Conservation (phyloP, 805 yeast species). For the Candida wancherniae region DNA sequence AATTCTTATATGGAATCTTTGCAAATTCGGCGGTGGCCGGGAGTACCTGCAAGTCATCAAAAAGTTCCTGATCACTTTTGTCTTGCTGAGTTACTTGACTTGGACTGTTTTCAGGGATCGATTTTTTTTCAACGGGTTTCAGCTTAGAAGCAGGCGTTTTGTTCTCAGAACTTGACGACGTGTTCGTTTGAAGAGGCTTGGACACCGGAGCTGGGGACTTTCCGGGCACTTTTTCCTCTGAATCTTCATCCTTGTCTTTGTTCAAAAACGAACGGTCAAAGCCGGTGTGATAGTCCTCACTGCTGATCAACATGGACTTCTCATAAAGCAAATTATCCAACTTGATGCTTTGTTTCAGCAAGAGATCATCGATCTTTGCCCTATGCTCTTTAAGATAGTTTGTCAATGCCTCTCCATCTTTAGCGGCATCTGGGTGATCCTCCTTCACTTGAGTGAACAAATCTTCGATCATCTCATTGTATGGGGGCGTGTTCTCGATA, state of each 20-base stretch:
- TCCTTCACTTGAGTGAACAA: conserved; percentile 70
- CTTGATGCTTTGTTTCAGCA: conserved; percentile 60
- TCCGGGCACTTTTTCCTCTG: too few relatives aligned
- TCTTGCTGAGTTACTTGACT: conserved; percentile 2
- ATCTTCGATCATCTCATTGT: conserved; percentile 91
- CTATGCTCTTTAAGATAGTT: conserved; percentile 55
- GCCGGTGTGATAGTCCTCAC: conserved; percentile 90
- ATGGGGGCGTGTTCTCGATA: conserved; percentile 51
- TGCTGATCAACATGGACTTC: conserved; percentile 68
- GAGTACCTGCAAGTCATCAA: conserved; percentile 50
- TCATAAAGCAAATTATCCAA: conserved; percentile 65
- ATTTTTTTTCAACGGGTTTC: conserved; percentile 4
- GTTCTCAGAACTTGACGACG: too few relatives aligned
- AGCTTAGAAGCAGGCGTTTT: too few relatives aligned
- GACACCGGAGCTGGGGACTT: too few relatives aligned
- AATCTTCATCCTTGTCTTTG: conserved; percentile 39
- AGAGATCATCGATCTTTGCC: conserved; percentile 61
- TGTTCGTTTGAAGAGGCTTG: too few relatives aligned
- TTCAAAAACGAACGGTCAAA: conserved; percentile 82
- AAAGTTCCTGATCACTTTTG: conserved; percentile 21
- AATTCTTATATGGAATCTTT: conserved; percentile 45
- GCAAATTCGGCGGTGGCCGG: conserved; percentile 67
- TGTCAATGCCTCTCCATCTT: conserved; percentile 30
- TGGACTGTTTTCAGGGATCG: too few relatives aligned
- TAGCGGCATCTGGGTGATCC: conserved; percentile 50